A percentile compares a stretch with the other conserved stretches of the same genome.
These are phyloP conservation scores for Phialophora chinensis DNA, from an alignment of 2,329 filamentous ascomycete species.

Conservation along the genomic window DNA sequence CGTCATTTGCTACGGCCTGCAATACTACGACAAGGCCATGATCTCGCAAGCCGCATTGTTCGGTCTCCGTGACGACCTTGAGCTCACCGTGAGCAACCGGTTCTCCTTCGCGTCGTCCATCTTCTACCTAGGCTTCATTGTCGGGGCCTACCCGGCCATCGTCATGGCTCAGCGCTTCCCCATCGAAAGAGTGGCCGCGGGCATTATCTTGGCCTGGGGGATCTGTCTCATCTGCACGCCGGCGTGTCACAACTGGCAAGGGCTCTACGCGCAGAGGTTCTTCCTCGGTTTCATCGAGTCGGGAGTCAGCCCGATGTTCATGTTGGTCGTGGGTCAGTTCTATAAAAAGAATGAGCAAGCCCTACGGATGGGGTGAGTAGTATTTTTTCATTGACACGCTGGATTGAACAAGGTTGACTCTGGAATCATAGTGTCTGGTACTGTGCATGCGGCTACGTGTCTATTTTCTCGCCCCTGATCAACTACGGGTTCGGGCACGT, in stretches of 20 bases:
- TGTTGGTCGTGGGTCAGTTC: background rate
- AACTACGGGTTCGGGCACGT: slow-evolving; percentile 70
- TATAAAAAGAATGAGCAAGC: background rate
- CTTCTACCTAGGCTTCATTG: background rate
- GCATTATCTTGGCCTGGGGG: background rate
- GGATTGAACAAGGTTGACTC: background rate
- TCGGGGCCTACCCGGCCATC: background rate
- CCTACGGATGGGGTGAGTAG: no score
- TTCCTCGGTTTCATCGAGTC: background rate
- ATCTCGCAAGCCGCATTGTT: slow-evolving; percentile 58
- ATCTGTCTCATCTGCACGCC: background rate
- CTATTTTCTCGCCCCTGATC: slow-evolving; percentile 57
- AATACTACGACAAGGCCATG: slow-evolving; percentile 65
- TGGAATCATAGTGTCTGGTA: slow-evolving; percentile 13
- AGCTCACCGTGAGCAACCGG: background rate
- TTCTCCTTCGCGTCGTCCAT: background rate
- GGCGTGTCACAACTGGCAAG: background rate
- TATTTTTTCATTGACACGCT: no score
- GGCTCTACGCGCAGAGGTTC: background rate
- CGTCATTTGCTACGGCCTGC: slow-evolving; percentile 46
- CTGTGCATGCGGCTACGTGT: slow-evolving; percentile 50
- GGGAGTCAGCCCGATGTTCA: background rate
- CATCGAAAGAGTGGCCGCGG: background rate
- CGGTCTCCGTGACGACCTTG: slow-evolving; percentile 50
- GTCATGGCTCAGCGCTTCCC: background rate